Conservation (phyloP, 495 filamentous ascomycete genomes). For the Patellaria atrata region DNA sequence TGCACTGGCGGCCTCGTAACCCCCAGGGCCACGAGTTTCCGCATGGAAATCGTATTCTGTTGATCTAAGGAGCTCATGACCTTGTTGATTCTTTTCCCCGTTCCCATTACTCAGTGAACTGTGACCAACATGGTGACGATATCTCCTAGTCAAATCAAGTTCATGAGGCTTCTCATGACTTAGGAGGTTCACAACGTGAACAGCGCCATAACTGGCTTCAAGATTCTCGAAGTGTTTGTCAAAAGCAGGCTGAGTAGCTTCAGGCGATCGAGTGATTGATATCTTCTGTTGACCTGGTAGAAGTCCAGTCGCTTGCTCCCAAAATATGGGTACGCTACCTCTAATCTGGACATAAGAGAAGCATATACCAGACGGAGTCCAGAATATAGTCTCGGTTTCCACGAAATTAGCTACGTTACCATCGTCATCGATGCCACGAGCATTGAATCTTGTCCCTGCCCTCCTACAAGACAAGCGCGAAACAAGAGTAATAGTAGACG, state of each 20-base stretch:
- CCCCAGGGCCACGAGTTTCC: constrained; percentile 71
- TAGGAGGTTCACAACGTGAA: constrained; percentile 83
- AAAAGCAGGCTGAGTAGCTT: constrained; percentile 90
- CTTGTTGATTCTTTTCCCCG: constrained; percentile 29
- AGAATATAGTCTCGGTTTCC: constrained; percentile 56
- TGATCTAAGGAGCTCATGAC: constrained; percentile 53
- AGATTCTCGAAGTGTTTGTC: constrained; percentile 82
- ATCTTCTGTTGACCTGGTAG: constrained; percentile 93
- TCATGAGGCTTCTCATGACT: constrained; percentile 77
- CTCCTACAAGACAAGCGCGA: constrained; percentile 82
- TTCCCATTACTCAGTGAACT: constrained; percentile 47
- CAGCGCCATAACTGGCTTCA: constrained; percentile 69
- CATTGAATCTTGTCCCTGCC: constrained; percentile 92
- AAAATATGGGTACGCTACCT: constrained; percentile 89
- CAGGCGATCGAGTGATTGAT: constrained; percentile 68
- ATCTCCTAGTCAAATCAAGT: constrained; percentile 61
- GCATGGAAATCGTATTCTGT: constrained; percentile 94
- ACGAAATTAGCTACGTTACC: constrained; percentile 91
- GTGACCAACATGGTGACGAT: constrained; percentile 56
- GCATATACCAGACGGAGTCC: constrained; percentile 56
- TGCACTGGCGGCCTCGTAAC: constrained; percentile 73
- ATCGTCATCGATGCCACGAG: constrained; percentile 91
- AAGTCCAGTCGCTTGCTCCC: constrained; percentile 83
- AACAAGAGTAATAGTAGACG: constrained; percentile 72
- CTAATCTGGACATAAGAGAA: constrained; percentile 92